Base-by-base conservation (phyloP, 495 filamentous ascomycete species). In the Monascus purpureus region DNA sequence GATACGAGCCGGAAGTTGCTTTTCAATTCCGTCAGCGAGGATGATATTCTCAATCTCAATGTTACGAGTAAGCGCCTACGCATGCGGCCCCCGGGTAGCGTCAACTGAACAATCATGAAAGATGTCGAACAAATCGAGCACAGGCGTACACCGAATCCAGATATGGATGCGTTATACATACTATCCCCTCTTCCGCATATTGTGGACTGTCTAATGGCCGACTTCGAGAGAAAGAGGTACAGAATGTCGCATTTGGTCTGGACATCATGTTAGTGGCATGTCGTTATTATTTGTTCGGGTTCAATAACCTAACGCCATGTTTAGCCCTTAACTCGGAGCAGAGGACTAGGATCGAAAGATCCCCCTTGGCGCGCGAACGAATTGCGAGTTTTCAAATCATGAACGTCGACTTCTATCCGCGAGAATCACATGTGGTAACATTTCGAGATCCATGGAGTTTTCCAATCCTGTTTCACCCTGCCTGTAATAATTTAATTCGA, bases 361-460 rank as follows among this genome's bases (percentile, higher is more conserved):
- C 63, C 6, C 47, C 55, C 25, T 63, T 67, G 38, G 81, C 77
- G 24, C 71, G 75, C 28, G 68, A 80, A 32, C 75, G 79, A 43
- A 82, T 94, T 43, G 77, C 68, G 7, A 68, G 64, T 25, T 77
- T 80, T 45, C 69, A 72, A 23, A 75, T 80, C 11, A 65, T 96
- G 38, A 80, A 82, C 22, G 63, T 93, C 52, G 80, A 93, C 52
- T 97, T 72, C 52, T 88, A 75, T 50, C 86, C 90, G 14, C 73
- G 82, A 35, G 90, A 97, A 60, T 93, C 92, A 8, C 82, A 83
- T 45, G 55, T 97, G 19, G 62, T 94, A 39, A 93, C 84, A 1
- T 93, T 96, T 40, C 68, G 80, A 35, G 90, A 96, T 52, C 88
- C 92, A 1, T 92, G 76, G 68, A 94, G 86, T 55, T 96, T 96